These are phyloP conservation scores for Yamadazyma aaseri DNA, from an alignment of 1,139 yeast species.

Conservation along the genomic window DNA sequence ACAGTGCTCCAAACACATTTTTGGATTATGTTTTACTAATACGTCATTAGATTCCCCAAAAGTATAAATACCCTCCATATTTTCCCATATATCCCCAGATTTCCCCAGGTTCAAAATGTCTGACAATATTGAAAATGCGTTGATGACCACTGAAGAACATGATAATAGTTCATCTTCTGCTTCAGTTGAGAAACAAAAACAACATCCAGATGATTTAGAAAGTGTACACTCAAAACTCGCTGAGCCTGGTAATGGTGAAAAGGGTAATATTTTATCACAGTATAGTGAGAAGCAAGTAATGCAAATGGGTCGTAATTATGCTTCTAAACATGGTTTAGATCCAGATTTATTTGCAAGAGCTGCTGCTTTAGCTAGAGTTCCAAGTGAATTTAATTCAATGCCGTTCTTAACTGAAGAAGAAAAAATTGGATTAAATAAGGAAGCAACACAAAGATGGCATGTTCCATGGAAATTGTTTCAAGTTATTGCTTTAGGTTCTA, in stretches of 20 bases:
- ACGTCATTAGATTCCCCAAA: background rate
- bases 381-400: slow-evolving; percentile 59
- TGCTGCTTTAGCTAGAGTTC: slow-evolving; percentile 74
- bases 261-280: slow-evolving; percentile 60
- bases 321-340: slow-evolving; percentile 59
- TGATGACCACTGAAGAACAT: slow-evolving; percentile 2
- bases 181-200: slow-evolving; percentile 15
- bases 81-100: background rate
- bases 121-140: slow-evolving; percentile 1
- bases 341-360: slow-evolving; percentile 67
- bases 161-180: slow-evolving; percentile 19
- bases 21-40: background rate
- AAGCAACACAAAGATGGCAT: slow-evolving; percentile 63
- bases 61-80: slow-evolving; percentile 4
- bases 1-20: too few relatives aligned
- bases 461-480: slow-evolving; percentile 60
- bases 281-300: slow-evolving; percentile 64
- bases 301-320: slow-evolving; percentile 71
- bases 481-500: slow-evolving; percentile 71
- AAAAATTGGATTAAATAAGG: slow-evolving; percentile 50
- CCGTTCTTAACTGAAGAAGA: slow-evolving; percentile 58
- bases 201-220: slow-evolving; percentile 24
- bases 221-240: slow-evolving; percentile 22
- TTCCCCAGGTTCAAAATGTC: slow-evolving; percentile 3
- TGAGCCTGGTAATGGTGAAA: slow-evolving; percentile 28